Percentiles rank a stretch among this genome's conserved stretches.
These are phyloP conservation scores for Gossypium raimondii DNA, from an alignment of 345 rosid genomes.

Conservation along the genomic window DNA sequence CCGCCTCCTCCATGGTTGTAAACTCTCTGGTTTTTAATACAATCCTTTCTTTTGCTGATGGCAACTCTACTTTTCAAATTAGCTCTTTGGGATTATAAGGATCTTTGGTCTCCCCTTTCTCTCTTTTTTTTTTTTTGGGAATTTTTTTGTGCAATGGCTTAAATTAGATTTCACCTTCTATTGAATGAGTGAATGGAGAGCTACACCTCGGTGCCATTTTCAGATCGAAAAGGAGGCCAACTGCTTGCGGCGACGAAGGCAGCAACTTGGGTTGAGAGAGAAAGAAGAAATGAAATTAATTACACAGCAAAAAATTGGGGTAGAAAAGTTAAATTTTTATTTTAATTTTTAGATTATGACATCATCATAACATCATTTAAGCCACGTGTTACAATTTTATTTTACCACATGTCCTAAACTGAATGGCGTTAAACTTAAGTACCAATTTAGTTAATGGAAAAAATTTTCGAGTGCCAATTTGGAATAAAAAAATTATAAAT, in stretches of 20 bases:
- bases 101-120: neutral
- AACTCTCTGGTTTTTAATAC: slow-evolving; percentile 30
- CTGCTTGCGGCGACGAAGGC: rapidly evolving
- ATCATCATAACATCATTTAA: too few species aligned
- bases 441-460: too few species aligned
- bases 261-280: too few species aligned
- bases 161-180: too few species aligned
- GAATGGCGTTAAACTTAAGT: rapidly evolving
- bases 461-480: rapidly evolving
- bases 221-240: too few species aligned
- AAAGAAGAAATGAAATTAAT: too few species aligned
- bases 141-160: neutral
- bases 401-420: rapidly evolving
- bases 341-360: too few species aligned
- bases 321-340: too few species aligned
- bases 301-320: too few species aligned
- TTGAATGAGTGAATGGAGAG: too few species aligned
- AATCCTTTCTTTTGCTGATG: slow-evolving; percentile 55
- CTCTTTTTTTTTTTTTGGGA: neutral
- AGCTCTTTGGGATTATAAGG: slow-evolving; percentile 78
- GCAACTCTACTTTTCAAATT: slow-evolving; percentile 62
- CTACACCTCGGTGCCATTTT: too few species aligned
- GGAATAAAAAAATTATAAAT: rapidly evolving
- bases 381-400: too few species aligned
- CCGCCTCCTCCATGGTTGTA: slow-evolving; percentile 46